phyloP scores from a whole-genome alignment of 768 basidiomycete species.

The Pleurotus eryngii region DNA sequence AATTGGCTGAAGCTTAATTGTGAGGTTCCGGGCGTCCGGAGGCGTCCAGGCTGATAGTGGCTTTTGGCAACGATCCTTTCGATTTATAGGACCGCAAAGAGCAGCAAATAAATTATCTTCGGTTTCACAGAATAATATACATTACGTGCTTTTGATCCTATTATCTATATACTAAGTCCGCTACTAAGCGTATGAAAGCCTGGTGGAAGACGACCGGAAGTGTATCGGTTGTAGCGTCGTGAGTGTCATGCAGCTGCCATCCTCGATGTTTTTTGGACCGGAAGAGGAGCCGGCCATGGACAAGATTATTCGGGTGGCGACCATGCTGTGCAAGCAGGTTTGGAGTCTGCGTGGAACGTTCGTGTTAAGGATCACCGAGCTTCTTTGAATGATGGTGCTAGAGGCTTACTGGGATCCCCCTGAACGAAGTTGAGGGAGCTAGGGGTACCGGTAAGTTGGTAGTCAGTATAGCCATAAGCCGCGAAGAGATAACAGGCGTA shows the following conservation, averaged over 20 bases:
- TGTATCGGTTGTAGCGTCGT: neutral
- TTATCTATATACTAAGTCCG: no score
- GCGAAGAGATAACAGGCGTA: neutral
- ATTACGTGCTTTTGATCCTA: no score
- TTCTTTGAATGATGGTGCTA: neutral
- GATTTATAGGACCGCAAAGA: no score
- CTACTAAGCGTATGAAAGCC: no score
- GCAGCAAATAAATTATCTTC: no score
- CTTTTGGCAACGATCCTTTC: no score
- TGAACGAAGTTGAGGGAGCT: conserved; percentile 15
- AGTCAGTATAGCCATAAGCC: no score
- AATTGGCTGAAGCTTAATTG: no score
- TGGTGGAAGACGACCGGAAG: no score
- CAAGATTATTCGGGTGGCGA: conserved; percentile 17
- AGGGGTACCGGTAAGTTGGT: neutral
- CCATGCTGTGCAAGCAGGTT: conserved; percentile 18
- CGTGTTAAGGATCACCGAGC: neutral
- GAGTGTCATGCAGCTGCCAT: neutral
- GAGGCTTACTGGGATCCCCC: conserved; percentile 14
- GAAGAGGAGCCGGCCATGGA: conserved; percentile 7
- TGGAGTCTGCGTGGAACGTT: conserved; percentile 10
- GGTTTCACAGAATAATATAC: no score
- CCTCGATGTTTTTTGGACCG: conserved; percentile 2
- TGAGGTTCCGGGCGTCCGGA: no score
- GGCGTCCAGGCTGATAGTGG: no score